Base-by-base conservation (phyloP, 2,329 filamentous ascomycete species). In the Xylaria digitata region DNA sequence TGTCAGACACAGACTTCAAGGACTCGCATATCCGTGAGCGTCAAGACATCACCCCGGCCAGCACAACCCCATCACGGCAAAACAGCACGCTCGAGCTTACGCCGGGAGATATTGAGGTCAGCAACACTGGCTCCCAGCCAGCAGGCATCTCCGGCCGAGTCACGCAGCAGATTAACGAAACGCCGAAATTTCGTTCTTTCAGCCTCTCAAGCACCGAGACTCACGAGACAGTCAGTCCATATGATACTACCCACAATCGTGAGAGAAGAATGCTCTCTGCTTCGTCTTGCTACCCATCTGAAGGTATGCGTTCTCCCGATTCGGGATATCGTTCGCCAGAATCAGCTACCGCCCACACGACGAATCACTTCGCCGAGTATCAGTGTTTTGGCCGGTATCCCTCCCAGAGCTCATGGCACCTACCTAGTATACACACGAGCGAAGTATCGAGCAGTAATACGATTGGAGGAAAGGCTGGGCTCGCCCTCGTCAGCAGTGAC, bases 211-310 rank as follows among this genome's bases (percentile, higher is more conserved):
- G 56, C 19, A 58, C 32, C 5, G 54, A 56, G 17, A 45, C 37
- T 6, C 11, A 40, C 23, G 40, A 59, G 11, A 37, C n/a, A 9
- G 34, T 42, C 17, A 45, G 9, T 15, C 40, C 23, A 58, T 43
- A 46, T 6, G 45, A 40, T 9, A 6, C 52, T 21, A 11, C 19
- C 26, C 37, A 15, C n/a, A 32, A 43, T 7, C 43, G 23, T n/a
- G 37, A 5, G 15, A 48, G 55, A 17, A 58, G 54, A 42, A 26
- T 65, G 2, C 46, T 60, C 34, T 68, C 66, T 3, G 37, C 49
- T 17, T 71, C 70, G 8, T 72, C 70, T 37, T 72, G 65, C 11
- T 72, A 72, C 37, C 70, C 68, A 45, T 64, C 68, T 15, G 66
- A 70, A 46, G 70, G 70, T 5, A 68, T 71, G n/a, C 68, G 66